A percentile compares a stretch with the other conserved stretches of the same genome.
Evolutionary conservation across 73 alveolate genomes (phyloP).

Genomic region (Uronychia setigera): DNA sequence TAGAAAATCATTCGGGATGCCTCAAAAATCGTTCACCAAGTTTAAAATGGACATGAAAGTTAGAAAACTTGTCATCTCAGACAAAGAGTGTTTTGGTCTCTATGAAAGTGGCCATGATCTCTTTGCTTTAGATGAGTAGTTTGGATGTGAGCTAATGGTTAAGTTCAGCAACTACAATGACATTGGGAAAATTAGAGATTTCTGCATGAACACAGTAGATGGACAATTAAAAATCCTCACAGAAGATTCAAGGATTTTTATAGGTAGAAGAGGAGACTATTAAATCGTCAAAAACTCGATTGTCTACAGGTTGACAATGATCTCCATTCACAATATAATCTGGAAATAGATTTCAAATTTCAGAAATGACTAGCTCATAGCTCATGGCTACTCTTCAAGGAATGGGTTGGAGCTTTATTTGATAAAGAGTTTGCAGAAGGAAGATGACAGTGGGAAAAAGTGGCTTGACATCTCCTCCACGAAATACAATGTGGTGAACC

Average conservation of each 20-base stretch:
- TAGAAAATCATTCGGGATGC: too few species aligned
- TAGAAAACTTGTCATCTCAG: background rate
- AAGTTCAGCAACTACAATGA: background rate
- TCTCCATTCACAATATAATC: background rate
- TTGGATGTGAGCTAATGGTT: background rate
- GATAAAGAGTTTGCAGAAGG: background rate
- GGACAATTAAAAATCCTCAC: background rate
- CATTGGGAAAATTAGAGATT: background rate
- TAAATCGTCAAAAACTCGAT: background rate
- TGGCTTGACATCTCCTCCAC: background rate
- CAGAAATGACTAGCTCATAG: background rate
- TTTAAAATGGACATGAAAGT: too few species aligned
- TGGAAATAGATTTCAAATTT: background rate
- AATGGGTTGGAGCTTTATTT: background rate
- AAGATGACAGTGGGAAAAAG: background rate
- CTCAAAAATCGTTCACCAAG: too few species aligned
- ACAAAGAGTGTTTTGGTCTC: background rate
- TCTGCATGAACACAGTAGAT: background rate
- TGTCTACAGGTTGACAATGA: background rate
- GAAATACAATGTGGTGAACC: background rate
- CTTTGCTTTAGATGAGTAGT: background rate
- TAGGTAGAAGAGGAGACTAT: background rate
- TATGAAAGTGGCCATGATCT: background rate
- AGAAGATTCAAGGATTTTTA: background rate
- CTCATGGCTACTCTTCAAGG: background rate